Evolutionary conservation across 805 yeast genomes (phyloP).

Genomic region (Hanseniaspora hatyaiensis): DNA sequence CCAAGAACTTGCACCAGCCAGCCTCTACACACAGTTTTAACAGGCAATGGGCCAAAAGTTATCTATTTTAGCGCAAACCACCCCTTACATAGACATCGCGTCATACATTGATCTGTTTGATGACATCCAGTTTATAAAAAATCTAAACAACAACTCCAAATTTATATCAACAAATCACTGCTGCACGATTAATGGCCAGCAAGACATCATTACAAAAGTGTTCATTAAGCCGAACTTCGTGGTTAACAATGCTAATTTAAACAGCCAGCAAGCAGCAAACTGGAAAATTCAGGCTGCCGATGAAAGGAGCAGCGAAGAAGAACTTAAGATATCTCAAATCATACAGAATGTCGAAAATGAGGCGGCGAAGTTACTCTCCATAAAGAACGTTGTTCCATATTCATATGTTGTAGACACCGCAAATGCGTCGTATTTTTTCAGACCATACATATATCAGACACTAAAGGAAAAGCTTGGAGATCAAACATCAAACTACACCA

Average conservation of each 20-base stretch:
- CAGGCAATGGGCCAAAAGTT: slow-evolving; percentile 72
- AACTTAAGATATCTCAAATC: slow-evolving; percentile 20
- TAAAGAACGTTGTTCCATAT: slow-evolving; percentile 66
- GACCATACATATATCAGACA: slow-evolving; percentile 69
- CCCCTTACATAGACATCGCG: slow-evolving; percentile 82
- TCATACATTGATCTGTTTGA: slow-evolving; percentile 77
- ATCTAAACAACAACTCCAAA: slow-evolving; percentile 37
- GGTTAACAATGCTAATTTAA: not conserved
- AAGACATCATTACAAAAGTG: slow-evolving; percentile 62
- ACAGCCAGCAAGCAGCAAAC: too few relatives aligned
- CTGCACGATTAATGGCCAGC: slow-evolving; percentile 54
- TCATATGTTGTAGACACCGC: slow-evolving; percentile 70
- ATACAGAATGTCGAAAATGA: slow-evolving; percentile 31
- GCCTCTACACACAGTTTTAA: too few relatives aligned
- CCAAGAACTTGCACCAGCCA: too few relatives aligned
- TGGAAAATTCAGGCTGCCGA: too few relatives aligned
- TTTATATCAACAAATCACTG: slow-evolving; percentile 45
- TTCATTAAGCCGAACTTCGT: slow-evolving; percentile 54
- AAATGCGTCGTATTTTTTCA: slow-evolving; percentile 77
- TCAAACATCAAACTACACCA: not conserved
- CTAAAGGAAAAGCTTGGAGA: slow-evolving; percentile 58
- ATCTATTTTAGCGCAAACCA: slow-evolving; percentile 77
- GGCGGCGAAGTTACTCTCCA: slow-evolving; percentile 31
- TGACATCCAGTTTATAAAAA: slow-evolving; percentile 61
- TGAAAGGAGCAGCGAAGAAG: slow-evolving; percentile 17